phyloP scores from a whole-genome alignment of 805 yeast genomes.

The Wickerhamiella sergipiensis region DNA sequence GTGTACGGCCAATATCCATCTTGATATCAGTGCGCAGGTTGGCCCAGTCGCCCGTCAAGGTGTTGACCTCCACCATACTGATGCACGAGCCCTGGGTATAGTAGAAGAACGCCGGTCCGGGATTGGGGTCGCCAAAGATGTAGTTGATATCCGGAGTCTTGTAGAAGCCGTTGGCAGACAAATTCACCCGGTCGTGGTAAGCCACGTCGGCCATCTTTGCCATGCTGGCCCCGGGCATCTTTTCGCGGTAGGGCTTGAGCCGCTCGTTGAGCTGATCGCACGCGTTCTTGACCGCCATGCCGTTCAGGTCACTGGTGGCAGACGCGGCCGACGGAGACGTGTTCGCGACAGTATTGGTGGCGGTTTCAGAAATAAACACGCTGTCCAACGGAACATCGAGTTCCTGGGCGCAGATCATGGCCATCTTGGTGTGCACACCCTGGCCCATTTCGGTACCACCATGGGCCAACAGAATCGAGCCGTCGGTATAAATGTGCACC shows the following conservation, averaged over 20 bases:
- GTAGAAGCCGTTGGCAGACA: conserved; percentile 37
- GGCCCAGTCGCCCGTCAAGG: conserved; percentile 37
- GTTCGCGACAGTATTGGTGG: conserved; percentile 35
- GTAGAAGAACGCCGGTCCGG: conserved; percentile 34
- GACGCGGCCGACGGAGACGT: conserved; percentile 39
- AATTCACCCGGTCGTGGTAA: conserved; percentile 32
- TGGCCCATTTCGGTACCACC: conserved; percentile 42
- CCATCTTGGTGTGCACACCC: conserved; percentile 36
- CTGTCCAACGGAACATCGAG: conserved; percentile 30
- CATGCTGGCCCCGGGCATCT: conserved; percentile 27
- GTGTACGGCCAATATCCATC: conserved; percentile 37
- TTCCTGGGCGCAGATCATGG: conserved; percentile 34
- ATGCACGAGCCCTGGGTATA: conserved; percentile 35
- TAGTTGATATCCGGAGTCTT: conserved; percentile 38
- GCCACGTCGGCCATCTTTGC: conserved; percentile 30
- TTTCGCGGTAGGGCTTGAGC: conserved; percentile 28
- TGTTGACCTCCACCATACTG: conserved; percentile 32
- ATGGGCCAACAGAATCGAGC: conserved; percentile 33
- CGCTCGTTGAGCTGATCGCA: conserved; percentile 33
- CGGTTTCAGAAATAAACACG: conserved; percentile 33
- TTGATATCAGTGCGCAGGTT: conserved; percentile 30
- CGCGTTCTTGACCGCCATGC: conserved; percentile 36
- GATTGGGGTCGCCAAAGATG: conserved; percentile 26
- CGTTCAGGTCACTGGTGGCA: conserved; percentile 36
- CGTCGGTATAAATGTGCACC: conserved; percentile 34